phyloP scores from a whole-genome alignment of 108 stramenopile species.

The Nannochloropsis oceanica region DNA sequence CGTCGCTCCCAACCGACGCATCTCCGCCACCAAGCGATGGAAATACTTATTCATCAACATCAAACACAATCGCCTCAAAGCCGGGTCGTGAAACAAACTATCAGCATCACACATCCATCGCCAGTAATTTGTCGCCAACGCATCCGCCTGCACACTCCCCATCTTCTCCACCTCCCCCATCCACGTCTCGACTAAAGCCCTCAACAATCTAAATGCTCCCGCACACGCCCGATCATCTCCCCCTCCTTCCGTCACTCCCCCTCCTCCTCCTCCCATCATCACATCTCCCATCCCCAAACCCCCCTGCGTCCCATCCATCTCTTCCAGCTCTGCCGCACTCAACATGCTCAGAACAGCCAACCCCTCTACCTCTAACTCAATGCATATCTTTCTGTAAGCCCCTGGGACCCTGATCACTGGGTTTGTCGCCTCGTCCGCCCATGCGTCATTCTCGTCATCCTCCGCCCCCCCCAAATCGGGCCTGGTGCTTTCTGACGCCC shows the following conservation, averaged over 20 bases:
- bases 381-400: conserved; percentile 72
- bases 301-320: conserved; percentile 32
- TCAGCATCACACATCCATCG: conserved; percentile 71
- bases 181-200: conserved; percentile 64
- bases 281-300: conserved; percentile 4
- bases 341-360: conserved; percentile 48
- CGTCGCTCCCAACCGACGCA: conserved; percentile 81
- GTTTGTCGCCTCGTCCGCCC: conserved; percentile 13
- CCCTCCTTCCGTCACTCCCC: conserved; percentile 4
- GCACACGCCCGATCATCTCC: conserved; percentile 37
- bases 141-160: conserved; percentile 54
- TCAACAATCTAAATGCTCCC: conserved; percentile 52
- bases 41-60: conserved; percentile 74
- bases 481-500: conserved; percentile 58
- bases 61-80: conserved; percentile 72
- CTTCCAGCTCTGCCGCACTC: conserved; percentile 17
- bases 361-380: conserved; percentile 78
- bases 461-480: conserved; percentile 74
- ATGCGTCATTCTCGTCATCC: conserved; percentile 13
- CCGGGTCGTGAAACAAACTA: conserved; percentile 73
- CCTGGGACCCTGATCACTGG: conserved; percentile 41
- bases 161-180: conserved; percentile 60
- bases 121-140: conserved; percentile 68
- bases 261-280: neutral
- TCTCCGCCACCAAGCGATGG: conserved; percentile 60